Conservation (phyloP, 345 rosid species). For the Ricinus communis region DNA sequence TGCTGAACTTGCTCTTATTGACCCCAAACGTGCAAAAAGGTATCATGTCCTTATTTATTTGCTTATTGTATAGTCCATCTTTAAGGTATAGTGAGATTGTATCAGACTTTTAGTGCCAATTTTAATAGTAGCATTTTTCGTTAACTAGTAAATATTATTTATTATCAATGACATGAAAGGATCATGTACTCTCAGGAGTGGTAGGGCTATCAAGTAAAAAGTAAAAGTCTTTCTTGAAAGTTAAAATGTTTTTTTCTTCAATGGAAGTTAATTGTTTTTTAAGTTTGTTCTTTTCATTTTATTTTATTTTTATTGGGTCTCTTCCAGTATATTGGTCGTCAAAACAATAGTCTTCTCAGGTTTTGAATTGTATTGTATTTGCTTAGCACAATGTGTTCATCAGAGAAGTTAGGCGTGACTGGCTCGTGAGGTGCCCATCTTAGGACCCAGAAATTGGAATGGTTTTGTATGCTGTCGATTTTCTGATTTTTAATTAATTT, state of each 20-base stretch:
- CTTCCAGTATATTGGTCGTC: background rate
- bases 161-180: background rate
- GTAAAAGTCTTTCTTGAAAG: background rate
- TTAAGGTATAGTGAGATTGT: background rate
- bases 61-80: background rate
- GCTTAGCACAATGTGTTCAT: background rate
- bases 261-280: background rate
- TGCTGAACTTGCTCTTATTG: slow-evolving; percentile 94
- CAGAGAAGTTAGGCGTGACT: background rate
- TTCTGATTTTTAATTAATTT: background rate
- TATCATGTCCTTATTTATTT: slow-evolving; percentile 16
- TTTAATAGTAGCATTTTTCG: background rate
- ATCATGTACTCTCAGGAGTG: background rate
- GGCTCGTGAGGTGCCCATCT: background rate
- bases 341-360: background rate
- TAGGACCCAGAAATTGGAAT: background rate
- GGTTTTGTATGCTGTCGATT: background rate
- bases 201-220: background rate
- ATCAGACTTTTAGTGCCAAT: background rate
- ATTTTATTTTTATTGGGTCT: background rate
- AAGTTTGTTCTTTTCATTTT: background rate
- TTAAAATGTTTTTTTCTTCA: background rate
- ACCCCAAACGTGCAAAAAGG: slow-evolving; percentile 99
- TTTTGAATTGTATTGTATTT: background rate
- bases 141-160: background rate